A percentile compares a stretch with the other conserved stretches of the same genome.
Evolutionary conservation across 768 basidiomycete genomes (phyloP).

Genomic region (Lactarius pseudohatsudake): DNA sequence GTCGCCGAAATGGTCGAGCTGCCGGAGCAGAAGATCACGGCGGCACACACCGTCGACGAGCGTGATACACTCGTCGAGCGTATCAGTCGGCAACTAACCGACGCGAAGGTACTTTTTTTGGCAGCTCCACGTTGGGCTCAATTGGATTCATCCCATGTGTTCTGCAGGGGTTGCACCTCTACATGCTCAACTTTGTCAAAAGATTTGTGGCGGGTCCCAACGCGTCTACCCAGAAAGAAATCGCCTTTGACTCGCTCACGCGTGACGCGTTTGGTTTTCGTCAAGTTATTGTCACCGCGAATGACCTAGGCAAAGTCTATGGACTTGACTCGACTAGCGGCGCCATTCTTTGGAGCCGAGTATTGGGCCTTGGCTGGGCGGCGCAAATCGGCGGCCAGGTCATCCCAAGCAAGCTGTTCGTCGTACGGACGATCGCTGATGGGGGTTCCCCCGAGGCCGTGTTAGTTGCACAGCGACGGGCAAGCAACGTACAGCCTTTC

Average conservation of each 20-base stretch:
- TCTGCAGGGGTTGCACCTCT: conserved; percentile 65
- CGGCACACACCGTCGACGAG: conserved; percentile 36
- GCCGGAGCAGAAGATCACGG: conserved; percentile 53
- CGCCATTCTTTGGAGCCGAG: conserved; percentile 72
- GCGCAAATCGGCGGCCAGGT: conserved; percentile 54
- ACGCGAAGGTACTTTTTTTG: conserved; percentile 52
- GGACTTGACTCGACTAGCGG: conserved; percentile 82
- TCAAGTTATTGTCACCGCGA: conserved; percentile 76
- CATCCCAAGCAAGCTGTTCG: conserved; percentile 61
- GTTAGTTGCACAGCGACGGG: conserved; percentile 58
- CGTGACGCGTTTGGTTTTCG: conserved; percentile 87
- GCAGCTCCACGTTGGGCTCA: neutral
- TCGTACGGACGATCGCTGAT: conserved; percentile 49
- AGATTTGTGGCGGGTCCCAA: conserved; percentile 74
- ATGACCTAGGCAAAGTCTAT: conserved; percentile 70
- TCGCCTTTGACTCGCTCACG: conserved; percentile 42
- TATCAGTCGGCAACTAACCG: conserved; percentile 54
- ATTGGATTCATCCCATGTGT: neutral
- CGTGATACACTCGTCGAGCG: conserved; percentile 52
- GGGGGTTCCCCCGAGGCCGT: conserved; percentile 54
- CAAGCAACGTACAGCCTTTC: conserved; percentile 51
- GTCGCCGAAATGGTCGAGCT: conserved; percentile 75
- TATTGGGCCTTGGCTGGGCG: conserved; percentile 73
- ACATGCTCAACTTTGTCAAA: conserved; percentile 59
- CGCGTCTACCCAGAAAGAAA: conserved; percentile 44